A percentile compares a stretch with the other conserved stretches of the same genome.
Evolutionary conservation across 129 eudicot species (phyloP).

Genomic region (Centrapalus pauciflorus): DNA sequence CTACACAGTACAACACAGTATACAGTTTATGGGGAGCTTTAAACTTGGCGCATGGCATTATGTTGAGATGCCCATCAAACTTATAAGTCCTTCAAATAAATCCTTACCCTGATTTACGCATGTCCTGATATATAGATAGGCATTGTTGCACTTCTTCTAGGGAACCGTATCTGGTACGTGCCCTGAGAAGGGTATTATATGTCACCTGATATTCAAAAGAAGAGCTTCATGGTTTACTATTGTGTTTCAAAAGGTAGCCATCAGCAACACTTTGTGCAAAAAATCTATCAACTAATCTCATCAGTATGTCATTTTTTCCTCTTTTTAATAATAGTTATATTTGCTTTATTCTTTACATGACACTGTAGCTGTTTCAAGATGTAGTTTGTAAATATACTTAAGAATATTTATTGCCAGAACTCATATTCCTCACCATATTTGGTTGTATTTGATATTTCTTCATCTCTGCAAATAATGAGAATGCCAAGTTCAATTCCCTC

Average conservation of each 20-base stretch:
- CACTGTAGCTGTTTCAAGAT: background rate
- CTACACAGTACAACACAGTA: too few relatives aligned
- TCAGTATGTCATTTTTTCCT: background rate
- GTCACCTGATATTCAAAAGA: conserved; percentile 61
- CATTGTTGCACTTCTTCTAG: conserved; percentile 81
- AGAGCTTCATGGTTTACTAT: background rate
- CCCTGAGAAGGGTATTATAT: conserved; percentile 83
- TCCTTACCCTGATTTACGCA: conserved; percentile 92
- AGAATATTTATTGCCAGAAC: background rate
- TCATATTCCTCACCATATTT: conserved; percentile 57
- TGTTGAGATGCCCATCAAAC: too few relatives aligned
- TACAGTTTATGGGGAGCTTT: too few relatives aligned
- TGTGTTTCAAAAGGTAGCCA: background rate
- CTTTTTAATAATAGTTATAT: background rate
- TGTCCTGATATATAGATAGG: conserved; percentile 73
- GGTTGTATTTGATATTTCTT: conserved; percentile 69
- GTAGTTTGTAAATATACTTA: background rate
- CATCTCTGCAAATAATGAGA: conserved; percentile 73
- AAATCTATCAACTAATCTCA: background rate
- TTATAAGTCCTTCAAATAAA: background rate
- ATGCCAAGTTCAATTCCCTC: conserved; percentile 54
- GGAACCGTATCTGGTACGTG: conserved; percentile 81
- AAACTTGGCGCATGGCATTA: too few relatives aligned
- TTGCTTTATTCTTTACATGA: background rate
- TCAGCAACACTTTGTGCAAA: background rate